Percentiles rank a stretch among this genome's conserved stretches.
These are phyloP conservation scores for Ramalina intermedia DNA, from an alignment of 495 filamentous ascomycete genomes.

Conservation along the genomic window DNA sequence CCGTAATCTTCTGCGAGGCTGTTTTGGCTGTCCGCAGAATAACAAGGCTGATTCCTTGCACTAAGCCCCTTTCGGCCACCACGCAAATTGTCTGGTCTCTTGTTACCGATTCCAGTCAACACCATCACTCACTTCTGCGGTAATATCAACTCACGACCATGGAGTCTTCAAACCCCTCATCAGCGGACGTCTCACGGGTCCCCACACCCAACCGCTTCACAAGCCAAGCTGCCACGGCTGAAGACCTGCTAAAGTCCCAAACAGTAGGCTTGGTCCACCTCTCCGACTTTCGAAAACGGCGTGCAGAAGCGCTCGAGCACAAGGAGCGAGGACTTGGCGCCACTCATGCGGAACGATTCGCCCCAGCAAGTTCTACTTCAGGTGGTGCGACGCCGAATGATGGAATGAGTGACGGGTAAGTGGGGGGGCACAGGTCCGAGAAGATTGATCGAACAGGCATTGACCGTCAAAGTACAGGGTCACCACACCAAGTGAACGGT, in stretches of 20 bases:
- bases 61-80: too few species aligned
- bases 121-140: too few species aligned
- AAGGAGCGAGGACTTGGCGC: slow-evolving; percentile 56
- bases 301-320: slow-evolving; percentile 84
- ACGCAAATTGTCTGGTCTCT: neutral
- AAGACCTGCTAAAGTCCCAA: slow-evolving; percentile 81
- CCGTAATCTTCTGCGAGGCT: too few species aligned
- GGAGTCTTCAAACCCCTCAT: slow-evolving; percentile 16
- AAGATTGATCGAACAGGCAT: slow-evolving; percentile 5
- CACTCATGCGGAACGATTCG: slow-evolving; percentile 35
- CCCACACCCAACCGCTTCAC: slow-evolving; percentile 55
- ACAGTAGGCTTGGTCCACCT: slow-evolving; percentile 88
- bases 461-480: slow-evolving; percentile 30
- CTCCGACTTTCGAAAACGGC: slow-evolving; percentile 90
- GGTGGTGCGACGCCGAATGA: slow-evolving; percentile 41
- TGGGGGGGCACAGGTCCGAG: slow-evolving; percentile 1
- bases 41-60: too few species aligned
- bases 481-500: slow-evolving; percentile 29
- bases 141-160: slow-evolving; percentile 1
- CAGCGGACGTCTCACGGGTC: slow-evolving; percentile 22
- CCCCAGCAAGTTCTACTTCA: slow-evolving; percentile 27
- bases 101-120: neutral
- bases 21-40: too few species aligned
- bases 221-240: slow-evolving; percentile 62
- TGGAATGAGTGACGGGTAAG: slow-evolving; percentile 35